Evolutionary conservation across 176 grass and related monocot genomes (phyloP), one percentile per base, ranked within the genome.

Genomic region (Carex scoparia): DNA sequence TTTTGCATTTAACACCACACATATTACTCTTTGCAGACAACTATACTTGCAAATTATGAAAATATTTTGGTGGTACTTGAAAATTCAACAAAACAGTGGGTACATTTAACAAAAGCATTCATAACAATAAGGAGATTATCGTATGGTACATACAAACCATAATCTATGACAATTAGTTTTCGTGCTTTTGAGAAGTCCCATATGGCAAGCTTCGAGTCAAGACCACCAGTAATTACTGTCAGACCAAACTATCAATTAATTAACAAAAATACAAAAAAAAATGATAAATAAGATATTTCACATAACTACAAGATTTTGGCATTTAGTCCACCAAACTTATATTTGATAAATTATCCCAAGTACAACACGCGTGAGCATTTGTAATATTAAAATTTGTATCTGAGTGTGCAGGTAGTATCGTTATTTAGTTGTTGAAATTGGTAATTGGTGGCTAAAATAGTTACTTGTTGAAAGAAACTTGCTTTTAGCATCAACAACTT

Each of bases 171-270:
- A 90, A 90, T 87, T 60, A 90, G 76, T 79, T 71, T 67, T 60
- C 91, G 89, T 7, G 89, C 92, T 92, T 90, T 98, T 62, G 95
- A 98, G 87, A 98, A 95, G 88, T 98, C 95, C 95, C 95, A 98
- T 0, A 87, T 83, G 69, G 71, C 85, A 77, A 98, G 91, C 85
- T 92, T 94, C 37, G 90, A 95, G 79, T 98, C 95, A 38, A 95
- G 93, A 35, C 93, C 91, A 70, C 93, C 91, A 32, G 91, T 98
- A 76, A 98, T 89, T 75, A 49, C 93, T 98, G 88, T 49, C 61
- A 88, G 65, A 65, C 62, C 4, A 65, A 88, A 38, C 4, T n/a
- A 78, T 62, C 27, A 55, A 23, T 76, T 77, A 86, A 8, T 65
- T 78, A 10, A 46, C 28, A 27, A 59, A 46, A 59, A 60, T 40